Evolutionary conservation across 306 rosid species (phyloP), one percentile per base, ranked within the genome.

Genomic region (Urtica urens): DNA sequence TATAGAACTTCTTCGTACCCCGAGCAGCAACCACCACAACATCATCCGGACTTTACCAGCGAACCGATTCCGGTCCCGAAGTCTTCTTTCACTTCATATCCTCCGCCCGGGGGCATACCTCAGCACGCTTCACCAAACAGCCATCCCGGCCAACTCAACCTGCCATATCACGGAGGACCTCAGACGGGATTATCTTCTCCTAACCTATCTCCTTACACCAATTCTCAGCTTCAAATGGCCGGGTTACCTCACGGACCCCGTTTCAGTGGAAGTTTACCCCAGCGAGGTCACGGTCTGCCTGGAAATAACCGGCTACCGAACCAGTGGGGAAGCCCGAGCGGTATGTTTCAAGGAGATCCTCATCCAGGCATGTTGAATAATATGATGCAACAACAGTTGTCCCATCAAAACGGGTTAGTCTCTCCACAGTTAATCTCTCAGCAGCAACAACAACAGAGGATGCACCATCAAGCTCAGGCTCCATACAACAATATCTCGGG

Each of bases 1-100:
- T 75, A 77, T 67, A 77, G 96, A 74, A 73, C 95, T 13, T 79
- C 85, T 46, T 82, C 99, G 24, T 82, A 82, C 75, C 93, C 99
- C 53, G 99, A 85, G 46, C 97, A 75, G 68, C 86, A 30, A 18
- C 62, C 45, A 23, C 60, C 27, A 17, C 43, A 10, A 19, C 52
- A 29, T 7, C 62, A 43, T 3, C 24, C 26, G 4, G 78, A 75
- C 46, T 66, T 69, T 63, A 66, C 87, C 24, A 73, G 81, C 53
- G 95, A 85, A 60, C 74, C 85, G 6, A 78, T 75, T 54, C 38
- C 47, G 41, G 76, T 75, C 54, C 93, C 86, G 5, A 82, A 75
- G 38, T 64, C 93, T 33, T 64, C 80, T 41, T 69, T 69, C 52
- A 64, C 73, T 40, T 68, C 86, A 26, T 71, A 65, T 65, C 79